Percentiles rank a stretch among this genome's conserved stretches.
Conservation (phyloP, 345 rosid species). For the Citrus mangshanensis region DNA sequence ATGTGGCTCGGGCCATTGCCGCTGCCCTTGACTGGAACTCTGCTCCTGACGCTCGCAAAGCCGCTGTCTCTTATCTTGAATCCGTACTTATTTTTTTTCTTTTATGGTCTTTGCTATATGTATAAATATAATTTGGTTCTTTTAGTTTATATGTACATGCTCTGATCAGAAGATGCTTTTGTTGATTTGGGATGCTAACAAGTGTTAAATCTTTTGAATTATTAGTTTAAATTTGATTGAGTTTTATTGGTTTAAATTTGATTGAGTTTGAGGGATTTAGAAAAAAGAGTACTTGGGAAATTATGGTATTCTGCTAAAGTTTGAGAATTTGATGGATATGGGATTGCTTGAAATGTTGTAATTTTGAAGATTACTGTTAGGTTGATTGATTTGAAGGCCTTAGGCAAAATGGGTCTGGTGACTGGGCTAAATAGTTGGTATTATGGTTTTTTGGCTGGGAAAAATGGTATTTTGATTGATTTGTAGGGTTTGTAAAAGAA, state of each 20-base stretch:
- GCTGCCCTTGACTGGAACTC: conserved; percentile 82
- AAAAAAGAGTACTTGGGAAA: not conserved
- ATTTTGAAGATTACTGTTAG: conserved; percentile 6
- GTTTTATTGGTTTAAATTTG: not conserved
- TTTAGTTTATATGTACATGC: not conserved
- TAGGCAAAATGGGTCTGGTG: not conserved
- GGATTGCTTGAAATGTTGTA: not conserved
- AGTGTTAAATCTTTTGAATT: not conserved
- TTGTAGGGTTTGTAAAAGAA: not conserved
- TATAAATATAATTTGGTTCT: not conserved
- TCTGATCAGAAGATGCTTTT: not conserved
- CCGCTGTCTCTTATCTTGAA: conserved; percentile 69
- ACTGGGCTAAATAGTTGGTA: not conserved
- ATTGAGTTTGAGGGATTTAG: not conserved
- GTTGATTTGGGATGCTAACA: not conserved
- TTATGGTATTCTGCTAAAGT: conserved; percentile 3
- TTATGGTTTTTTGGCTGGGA: not conserved
- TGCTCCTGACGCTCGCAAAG: conserved; percentile 68
- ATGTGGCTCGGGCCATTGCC: conserved; percentile 75
- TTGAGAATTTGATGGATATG: not conserved
- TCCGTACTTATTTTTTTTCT: conserved; percentile 39
- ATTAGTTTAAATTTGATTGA: not conserved
- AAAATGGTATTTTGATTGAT: conserved; percentile 2
- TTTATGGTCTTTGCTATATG: not conserved
- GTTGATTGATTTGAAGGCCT: conserved; percentile 6